Evolutionary conservation across 1,284 basidiomycete genomes (phyloP), one percentile per base, ranked within the genome.

Genomic region (Ganoderma leucocontextum): DNA sequence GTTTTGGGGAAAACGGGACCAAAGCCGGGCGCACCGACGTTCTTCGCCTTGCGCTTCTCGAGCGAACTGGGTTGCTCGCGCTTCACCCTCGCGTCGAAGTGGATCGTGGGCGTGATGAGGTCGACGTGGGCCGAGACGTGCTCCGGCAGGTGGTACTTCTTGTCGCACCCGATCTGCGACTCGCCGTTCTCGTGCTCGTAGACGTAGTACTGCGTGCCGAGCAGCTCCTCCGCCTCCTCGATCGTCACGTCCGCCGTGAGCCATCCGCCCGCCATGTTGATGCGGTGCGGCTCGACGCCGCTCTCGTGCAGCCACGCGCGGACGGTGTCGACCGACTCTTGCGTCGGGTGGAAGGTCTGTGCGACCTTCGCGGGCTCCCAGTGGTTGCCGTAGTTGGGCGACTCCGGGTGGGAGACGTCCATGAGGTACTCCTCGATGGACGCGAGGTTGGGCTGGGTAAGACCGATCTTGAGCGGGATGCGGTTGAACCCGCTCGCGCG

Each of bases 61-160:
- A 47, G 33, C 38, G 55, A 5, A 6, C 38, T 22, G 9, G 65
- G 61, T 33, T n/a, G 25, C 35, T 65, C 49, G 33, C 61, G 61
- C 53, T 52, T 62, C 22, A 82, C 70, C 38, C 79, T 74, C 44
- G 76, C 72, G 66, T 82, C 79, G 69, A 87, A 87, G 74, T 87
- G 83, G 36, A 87, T 77, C 6, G 85, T 82, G 3, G 86, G 86
- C 0, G 81, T 80, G 58, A 87, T 80, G 58, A 87, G 70, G 64
- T 86, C 85, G 69, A 87, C 77, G 70, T 86, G 84, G 25, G 78
- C 76, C 36, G 79, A 73, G 63, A 87, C 75, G 64, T 84, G 79
- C 33, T 75, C 75, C 0, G 86, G 86, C 8, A 87, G 78, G 63
- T 83, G 79, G 70, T 87, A 87, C 41, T 76, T 69, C 47, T 66